phyloP scores from a whole-genome alignment of 164 flowering plant genomes.

The Stephania yunnanensis region DNA sequence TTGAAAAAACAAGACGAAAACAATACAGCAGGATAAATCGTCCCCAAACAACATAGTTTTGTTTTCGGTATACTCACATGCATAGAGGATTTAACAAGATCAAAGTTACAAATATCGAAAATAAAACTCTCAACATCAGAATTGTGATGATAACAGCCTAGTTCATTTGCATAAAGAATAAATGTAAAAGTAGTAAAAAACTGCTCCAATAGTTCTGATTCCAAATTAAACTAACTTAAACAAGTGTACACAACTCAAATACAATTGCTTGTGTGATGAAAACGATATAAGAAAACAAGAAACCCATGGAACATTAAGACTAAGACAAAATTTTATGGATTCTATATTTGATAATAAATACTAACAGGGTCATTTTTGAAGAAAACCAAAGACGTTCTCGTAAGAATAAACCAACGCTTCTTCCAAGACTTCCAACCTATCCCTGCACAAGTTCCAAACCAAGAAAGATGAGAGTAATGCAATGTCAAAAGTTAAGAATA shows the following conservation, averaged over 20 bases:
- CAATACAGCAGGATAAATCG: background rate
- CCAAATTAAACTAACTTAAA: background rate
- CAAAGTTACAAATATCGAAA: background rate
- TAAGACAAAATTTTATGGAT: background rate
- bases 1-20: background rate
- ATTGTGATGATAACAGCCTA: background rate
- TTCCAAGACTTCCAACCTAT: conserved; percentile 99
- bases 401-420: conserved; percentile 97
- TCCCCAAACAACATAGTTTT: background rate
- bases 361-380: conserved; percentile 98
- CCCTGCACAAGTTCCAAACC: conserved; percentile 39
- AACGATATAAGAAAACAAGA: background rate
- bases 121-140: background rate
- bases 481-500: background rate
- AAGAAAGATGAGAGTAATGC: background rate
- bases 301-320: background rate
- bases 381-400: conserved; percentile 93
- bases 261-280: background rate
- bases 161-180: background rate
- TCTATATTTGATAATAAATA: conserved; percentile 11
- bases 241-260: background rate
- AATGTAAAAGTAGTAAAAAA: background rate
- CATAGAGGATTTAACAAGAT: background rate
- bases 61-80: background rate
- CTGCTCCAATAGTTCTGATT: background rate